Evolutionary conservation across 83 land plant genomes (phyloP).

Genomic region (Picea abies): DNA sequence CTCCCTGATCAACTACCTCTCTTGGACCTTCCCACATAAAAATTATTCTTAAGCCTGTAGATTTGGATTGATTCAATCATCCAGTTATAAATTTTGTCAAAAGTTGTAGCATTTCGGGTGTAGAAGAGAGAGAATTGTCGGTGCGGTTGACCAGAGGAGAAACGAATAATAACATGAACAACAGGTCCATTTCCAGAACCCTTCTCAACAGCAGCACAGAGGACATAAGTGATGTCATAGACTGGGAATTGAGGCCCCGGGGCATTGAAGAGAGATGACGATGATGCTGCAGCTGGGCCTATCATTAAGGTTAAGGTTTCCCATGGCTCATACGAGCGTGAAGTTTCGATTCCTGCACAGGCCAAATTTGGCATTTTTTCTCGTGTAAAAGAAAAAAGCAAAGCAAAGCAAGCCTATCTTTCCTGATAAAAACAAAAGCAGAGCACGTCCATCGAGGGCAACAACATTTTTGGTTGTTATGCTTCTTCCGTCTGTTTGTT

Average conservation of each 20-base stretch:
- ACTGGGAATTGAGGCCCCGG: slow-evolving; percentile 65
- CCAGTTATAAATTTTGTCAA: neutral
- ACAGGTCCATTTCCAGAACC: neutral
- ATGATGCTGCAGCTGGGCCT: slow-evolving; percentile 31
- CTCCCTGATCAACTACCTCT: neutral
- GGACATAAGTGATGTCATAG: slow-evolving; percentile 33
- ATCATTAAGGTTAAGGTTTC: slow-evolving; percentile 59
- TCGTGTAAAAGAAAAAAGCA: no score
- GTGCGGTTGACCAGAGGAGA: no score
- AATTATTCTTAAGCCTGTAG: neutral
- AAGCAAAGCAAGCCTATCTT: no score
- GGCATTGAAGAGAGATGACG: slow-evolving; percentile 63
- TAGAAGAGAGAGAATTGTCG: neutral
- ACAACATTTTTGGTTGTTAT: no score
- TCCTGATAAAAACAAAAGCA: no score
- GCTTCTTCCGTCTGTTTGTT: no score
- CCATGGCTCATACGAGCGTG: slow-evolving; percentile 52
- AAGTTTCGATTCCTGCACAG: slow-evolving; percentile 51
- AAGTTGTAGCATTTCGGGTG: neutral
- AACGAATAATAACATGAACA: neutral
- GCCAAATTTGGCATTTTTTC: slow-evolving; percentile 60
- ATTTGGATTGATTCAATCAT: neutral
- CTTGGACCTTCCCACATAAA: neutral
- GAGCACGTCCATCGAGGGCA: no score
- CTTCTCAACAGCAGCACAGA: slow-evolving; percentile 12